Evolutionary conservation across 2,329 filamentous ascomycete species (phyloP).

Genomic region (Mycosphaerella sp.): DNA sequence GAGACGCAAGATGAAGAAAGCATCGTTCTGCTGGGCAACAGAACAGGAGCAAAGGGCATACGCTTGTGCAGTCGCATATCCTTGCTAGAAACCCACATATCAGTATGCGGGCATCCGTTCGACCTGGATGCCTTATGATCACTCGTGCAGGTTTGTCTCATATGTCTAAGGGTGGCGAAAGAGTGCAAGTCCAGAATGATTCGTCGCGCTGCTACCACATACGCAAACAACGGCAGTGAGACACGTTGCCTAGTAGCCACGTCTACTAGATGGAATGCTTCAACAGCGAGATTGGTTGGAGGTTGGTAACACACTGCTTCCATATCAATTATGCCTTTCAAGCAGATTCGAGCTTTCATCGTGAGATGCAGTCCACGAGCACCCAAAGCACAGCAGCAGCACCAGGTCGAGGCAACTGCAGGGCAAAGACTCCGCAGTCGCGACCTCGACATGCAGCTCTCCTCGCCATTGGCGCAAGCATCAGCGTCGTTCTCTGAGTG

Average conservation of each 20-base stretch:
- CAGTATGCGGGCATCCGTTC: not conserved
- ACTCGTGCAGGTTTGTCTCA: not conserved
- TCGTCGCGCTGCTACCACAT: not conserved
- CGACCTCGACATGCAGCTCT: not conserved
- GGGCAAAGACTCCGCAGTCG: not conserved
- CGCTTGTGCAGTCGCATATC: not conserved
- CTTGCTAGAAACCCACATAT: not conserved
- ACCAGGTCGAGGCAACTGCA: not conserved
- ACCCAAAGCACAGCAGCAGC: not conserved
- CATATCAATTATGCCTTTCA: not conserved
- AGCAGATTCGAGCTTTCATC: not conserved
- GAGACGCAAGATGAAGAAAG: not conserved
- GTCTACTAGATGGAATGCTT: not conserved
- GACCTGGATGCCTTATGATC: not conserved
- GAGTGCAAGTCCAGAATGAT: not conserved
- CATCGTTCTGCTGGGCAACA: not conserved
- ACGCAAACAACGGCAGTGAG: not conserved
- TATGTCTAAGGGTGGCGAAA: not conserved
- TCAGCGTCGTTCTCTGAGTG: constrained; percentile 1
- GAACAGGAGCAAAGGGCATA: not conserved
- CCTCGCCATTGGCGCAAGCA: not conserved
- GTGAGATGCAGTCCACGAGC: not conserved
- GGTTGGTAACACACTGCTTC: too few species aligned
- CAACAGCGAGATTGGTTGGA: too few species aligned
- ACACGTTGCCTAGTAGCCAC: not conserved